phyloP scores from a whole-genome alignment of 305 asterid genomes.

The Coffea humblotiana region DNA sequence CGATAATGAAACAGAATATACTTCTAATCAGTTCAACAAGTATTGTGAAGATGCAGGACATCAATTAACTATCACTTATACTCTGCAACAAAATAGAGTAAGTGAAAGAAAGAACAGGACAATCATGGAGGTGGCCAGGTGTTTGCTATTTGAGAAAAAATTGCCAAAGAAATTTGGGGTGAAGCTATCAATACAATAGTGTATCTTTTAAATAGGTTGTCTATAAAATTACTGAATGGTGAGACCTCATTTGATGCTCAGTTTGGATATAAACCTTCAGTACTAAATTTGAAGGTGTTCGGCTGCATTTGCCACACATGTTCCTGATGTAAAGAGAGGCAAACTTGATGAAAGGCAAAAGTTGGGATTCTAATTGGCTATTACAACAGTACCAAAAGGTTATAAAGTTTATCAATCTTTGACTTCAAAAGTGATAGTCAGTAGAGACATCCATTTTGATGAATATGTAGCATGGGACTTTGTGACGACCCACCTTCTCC shows the following conservation, averaged over 20 bases:
- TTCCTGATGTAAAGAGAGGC: neutral
- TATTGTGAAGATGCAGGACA: conserved; percentile 7
- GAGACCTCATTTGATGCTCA: neutral
- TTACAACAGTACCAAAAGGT: neutral
- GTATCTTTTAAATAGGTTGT: neutral
- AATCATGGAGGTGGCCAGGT: neutral
- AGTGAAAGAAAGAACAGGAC: conserved; percentile 7
- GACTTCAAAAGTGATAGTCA: neutral
- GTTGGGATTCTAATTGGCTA: neutral
- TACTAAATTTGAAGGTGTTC: neutral
- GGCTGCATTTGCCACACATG: neutral
- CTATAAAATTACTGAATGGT: neutral
- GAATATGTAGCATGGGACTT: neutral
- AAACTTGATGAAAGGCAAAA: neutral
- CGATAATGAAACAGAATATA: conserved; percentile 2
- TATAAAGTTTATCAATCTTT: conserved; percentile 13
- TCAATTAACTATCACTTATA: neutral
- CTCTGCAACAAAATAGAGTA: conserved; percentile 5
- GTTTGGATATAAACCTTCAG: neutral
- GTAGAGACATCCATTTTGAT: conserved; percentile 3
- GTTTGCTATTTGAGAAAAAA: neutral
- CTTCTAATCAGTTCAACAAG: neutral
- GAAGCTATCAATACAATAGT: neutral
- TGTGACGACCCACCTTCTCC: too few relatives aligned
- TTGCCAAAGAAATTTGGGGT: neutral